Evolutionary conservation across 2,329 filamentous ascomycete genomes (phyloP).

Genomic region (Fusarium udum): DNA sequence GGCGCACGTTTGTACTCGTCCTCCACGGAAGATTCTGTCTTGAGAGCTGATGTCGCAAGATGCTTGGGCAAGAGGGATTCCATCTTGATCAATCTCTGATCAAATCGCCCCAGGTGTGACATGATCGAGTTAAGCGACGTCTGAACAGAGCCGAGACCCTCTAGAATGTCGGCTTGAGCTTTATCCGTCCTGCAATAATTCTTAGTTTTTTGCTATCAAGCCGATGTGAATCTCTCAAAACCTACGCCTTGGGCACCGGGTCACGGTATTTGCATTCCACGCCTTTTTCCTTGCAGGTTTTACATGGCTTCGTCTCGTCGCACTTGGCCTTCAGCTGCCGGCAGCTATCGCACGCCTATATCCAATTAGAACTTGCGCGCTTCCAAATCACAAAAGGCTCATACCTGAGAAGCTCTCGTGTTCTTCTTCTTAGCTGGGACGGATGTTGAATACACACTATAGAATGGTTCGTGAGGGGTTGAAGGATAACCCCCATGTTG

Average conservation of each 20-base stretch:
- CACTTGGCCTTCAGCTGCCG: conserved; percentile 90
- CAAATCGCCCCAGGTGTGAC: conserved; percentile 51
- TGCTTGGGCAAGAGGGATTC: conserved; percentile 44
- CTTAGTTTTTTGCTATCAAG: conserved; percentile 16
- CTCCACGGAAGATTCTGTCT: conserved; percentile 44
- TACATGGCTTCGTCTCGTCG: conserved; percentile 84
- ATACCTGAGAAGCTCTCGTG: conserved; percentile 71
- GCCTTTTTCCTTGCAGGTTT: conserved; percentile 88
- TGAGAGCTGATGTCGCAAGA: conserved; percentile 29
- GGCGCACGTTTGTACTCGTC: conserved; percentile 44
- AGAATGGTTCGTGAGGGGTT: conserved; percentile 49
- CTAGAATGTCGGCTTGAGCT: conserved; percentile 67
- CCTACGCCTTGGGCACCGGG: conserved; percentile 89
- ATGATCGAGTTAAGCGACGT: conserved; percentile 50
- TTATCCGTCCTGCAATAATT: conserved; percentile 62
- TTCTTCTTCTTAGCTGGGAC: conserved; percentile 66
- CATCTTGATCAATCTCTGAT: conserved; percentile 50
- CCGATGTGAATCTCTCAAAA: neutral
- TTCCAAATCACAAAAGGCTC: neutral
- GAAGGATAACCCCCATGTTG: conserved; percentile 44
- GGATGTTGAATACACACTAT: conserved; percentile 55
- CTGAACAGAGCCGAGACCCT: conserved; percentile 58
- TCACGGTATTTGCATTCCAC: conserved; percentile 89
- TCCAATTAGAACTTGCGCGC: conserved; percentile 20
- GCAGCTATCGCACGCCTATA: conserved; percentile 89